Base-by-base conservation (phyloP, 192 early-diverging fungal genomes). In the Coemansia sp. region DNA sequence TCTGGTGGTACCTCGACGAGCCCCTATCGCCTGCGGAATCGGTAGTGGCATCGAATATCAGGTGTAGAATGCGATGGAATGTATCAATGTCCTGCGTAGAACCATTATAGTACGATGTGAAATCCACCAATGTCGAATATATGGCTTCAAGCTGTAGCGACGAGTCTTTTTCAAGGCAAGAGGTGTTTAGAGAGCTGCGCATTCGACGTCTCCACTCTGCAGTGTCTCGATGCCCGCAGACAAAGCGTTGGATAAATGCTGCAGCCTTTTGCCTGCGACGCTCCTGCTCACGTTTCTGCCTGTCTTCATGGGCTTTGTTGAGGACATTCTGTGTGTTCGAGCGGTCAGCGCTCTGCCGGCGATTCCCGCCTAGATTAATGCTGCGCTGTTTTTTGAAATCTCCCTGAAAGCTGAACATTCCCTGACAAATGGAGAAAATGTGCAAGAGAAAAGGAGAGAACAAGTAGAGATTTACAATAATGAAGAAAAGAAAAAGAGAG, bases 301-400 rank as follows among this genome's bases (percentile, higher is more conserved):
- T 77, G 62, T 93, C 91, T 35, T 82, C 81, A 61, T 93, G 91
- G 1, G 89, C 88, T 65, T 87, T 85, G 57, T 76, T 73, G 49
- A 95, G 63, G 13, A 94, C 77, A 14, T 81, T 79, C 22, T 84
- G 74, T 3, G 77, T 53, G 57, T 59, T 74, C 6, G 69, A 67
- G 22, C 69, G 72, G 9, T 40, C 66, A 58, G 89, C 89, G 68
- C 91, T 89, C n/a, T 87, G 74, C 53, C 85, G 79, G 46, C 73
- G 84, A n/a, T 83, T 75, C 0, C 93, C 92, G 54, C 93, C 95
- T 36, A 97, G 84, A 62, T 90, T 93, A 61, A 97, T 97, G 45
- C 85, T 84, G 19, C 89, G 80, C 52, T 86, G 86, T 35, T 80
- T 59, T 75, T 89, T 93, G 71, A 87, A 91, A 66, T 90, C 88